Base-by-base conservation (phyloP, 2,329 filamentous ascomycete genomes). In the Fusarium solani-melongenae region DNA sequence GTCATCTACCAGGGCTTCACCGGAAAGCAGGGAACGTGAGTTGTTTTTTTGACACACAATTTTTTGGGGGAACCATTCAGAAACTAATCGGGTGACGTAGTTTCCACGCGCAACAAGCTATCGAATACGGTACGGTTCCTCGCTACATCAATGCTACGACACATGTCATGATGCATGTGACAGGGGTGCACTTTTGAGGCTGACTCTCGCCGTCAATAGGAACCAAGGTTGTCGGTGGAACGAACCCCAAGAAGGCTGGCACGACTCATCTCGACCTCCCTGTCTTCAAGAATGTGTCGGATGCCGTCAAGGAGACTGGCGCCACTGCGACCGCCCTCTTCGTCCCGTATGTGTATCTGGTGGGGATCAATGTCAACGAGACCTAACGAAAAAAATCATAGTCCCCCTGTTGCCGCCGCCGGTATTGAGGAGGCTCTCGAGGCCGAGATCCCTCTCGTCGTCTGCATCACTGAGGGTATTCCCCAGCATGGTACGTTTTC, bases 161-260 rank as follows among this genome's bases (percentile, higher is more conserved):
- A 77, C 62, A 69, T 69, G 70, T 73, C 73, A 76, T 76, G 70
- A 78, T 76, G 70, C 67, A 76, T 77, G 65, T 76, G 72, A 76
- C 71, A 76, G 64, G 70, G 70, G 68, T 70, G 38, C 49, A n/a
- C 22, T 61, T 56, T 51, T 60, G 62, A 74, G 41, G 67, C 81
- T 82, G 67, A 82, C 71, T 68, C 63, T 60, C 36, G 58, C 31
- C 22, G 62, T 72, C 36, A 67, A 75, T 56, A 97, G 94, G 96
- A 84, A 99, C 96, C 80, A 96, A 98, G 84, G 94, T 99, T 77
- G 95, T 99, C 77, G 96, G 96, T 84, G 96, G 96, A 82, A 98
- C 96, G 82, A 98, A 98, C 88, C 96, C 96, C 83, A 98, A 98
- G 90, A 99, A 99, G 89, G 96, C 96, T 76, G 96, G 96, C 81